Evolutionary conservation across 176 grass and related monocot genomes (phyloP).

Genomic region (Lolium rigidum): DNA sequence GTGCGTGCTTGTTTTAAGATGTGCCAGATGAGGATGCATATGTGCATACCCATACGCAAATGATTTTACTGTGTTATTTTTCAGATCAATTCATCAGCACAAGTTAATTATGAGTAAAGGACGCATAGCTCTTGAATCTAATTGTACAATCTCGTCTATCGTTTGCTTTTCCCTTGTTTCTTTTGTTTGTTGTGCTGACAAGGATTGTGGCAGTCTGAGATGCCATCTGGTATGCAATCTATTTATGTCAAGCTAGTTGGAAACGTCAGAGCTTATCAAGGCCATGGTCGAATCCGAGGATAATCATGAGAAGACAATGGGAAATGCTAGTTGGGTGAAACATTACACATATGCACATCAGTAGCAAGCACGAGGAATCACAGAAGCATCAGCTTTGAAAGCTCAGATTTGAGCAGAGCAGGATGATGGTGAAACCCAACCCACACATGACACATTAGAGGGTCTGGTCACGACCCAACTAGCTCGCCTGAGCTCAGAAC

Average conservation of each 20-base stretch:
- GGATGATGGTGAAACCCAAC: neutral
- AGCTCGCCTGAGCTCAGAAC: conserved; percentile 48
- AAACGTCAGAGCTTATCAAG: neutral
- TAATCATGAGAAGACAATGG: neutral
- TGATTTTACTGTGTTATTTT: neutral
- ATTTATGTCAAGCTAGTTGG: neutral
- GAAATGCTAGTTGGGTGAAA: neutral
- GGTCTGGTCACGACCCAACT: neutral
- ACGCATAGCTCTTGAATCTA: neutral
- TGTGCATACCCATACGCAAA: neutral
- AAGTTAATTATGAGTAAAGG: conserved; percentile 14
- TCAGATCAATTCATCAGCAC: neutral
- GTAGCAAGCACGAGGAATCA: conserved; percentile 4
- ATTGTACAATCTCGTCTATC: neutral
- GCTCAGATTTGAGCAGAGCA: conserved; percentile 14
- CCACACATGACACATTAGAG: neutral
- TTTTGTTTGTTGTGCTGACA: neutral
- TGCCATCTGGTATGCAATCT: neutral
- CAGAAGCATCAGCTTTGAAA: conserved; percentile 33
- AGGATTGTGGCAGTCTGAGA: neutral
- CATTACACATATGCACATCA: conserved; percentile 27
- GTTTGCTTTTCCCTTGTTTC: neutral
- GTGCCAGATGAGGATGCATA: conserved; percentile 39
- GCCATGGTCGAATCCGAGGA: neutral
- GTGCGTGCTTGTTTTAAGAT: conserved; percentile 41